Evolutionary conservation across 805 yeast species (phyloP), one percentile per base, ranked within the genome.

Genomic region (Saccharomycodes ludwigii): DNA sequence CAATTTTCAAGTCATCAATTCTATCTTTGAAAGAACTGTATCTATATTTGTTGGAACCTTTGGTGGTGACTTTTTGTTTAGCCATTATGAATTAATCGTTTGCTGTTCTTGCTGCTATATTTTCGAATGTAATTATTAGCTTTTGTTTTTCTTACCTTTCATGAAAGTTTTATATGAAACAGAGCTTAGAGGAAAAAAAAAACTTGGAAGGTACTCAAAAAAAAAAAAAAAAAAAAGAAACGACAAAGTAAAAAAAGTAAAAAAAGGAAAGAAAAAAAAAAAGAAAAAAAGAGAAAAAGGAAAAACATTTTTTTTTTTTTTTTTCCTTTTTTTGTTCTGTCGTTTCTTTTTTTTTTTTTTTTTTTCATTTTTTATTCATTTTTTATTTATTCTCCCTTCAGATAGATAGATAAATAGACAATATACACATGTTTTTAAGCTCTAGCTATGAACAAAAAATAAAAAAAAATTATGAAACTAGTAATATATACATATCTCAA

Each of bases 21-120:
- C 93, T 68, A 43, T 86, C 94, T 40, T 76, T 73, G 52, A 88
- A 91, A 1, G 95, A 81, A 25, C 72, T 59, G 49, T 67, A 83
- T 13, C 76, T 71, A 50, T 67, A 79, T 40, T 66, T 61, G 49
- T 75, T 71, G 3, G 65, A 46, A 3, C 79, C 63, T 43, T 72
- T 64, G 0, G 79, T 69, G 5, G 76, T 59, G 16, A 39, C 31
- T 33, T 52, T 61, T 25, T 52, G 55, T 37, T 48, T 53, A n/a
- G 45, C 57, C 59, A 54, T 54, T 13, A n/a, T 29, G 18, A n/a
- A 7, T n/a, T 10, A 4, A n/a, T 5, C 15, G 12, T 11, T 11
- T 5, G 12, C 8, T n/a, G 8, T 11, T 5, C 4, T 13, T 5
- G 16, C 26, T 9, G 9, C 12, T n/a, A n/a, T n/a, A n/a, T n/a